Base-by-base conservation (phyloP, 2,329 filamentous ascomycete genomes). In the Massarina eburnea region DNA sequence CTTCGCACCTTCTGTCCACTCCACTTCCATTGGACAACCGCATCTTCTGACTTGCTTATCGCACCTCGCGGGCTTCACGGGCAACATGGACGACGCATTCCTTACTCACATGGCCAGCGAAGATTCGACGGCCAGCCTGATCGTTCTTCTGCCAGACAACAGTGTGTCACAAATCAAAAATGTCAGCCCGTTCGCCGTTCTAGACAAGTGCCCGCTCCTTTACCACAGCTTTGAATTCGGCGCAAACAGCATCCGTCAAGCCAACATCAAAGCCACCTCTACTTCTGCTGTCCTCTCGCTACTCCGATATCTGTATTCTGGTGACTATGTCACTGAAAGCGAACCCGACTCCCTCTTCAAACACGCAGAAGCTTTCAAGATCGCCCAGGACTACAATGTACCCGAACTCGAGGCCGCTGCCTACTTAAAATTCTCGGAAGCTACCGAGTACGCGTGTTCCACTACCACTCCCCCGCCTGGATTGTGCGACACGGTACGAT, bases 241-340 rank as follows among this genome's bases (percentile, higher is more conserved):
- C 8, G 47, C 54, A 4, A 48, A 59, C 18, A 59, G 65, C 10
- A 39, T 47, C 10, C 57, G 59, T 2, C 65, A 68, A 40, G 64
- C 71, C 27, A 68, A 63, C 41, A 66, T 76, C 22, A 71, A 74
- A 39, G 66, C 62, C 14, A 54, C 64, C 2, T 71, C 68, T 3
- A 37, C 53, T 5, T 46, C 50, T 9, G 64, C 68, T 5, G 62
- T 70, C 15, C 42, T 64, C 22, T 64, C 66, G 7, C 69, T 77
- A 34, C 55, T 75, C 8, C 66, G 72, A 42, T 75, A 64, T 52
- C 58, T 75, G 39, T 75, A 76, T 51, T 67, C 64, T 4, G 68
- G 68, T 30, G 59, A 58, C 39, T 76, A 76, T 49, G 58, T 67
- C 8, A 36, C 43, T 3, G 63, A 68, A 2, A 47, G 59, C 38